Evolutionary conservation across 805 yeast genomes (phyloP), one percentile per base, ranked within the genome.

Genomic region (Ogataea zsoltii): DNA sequence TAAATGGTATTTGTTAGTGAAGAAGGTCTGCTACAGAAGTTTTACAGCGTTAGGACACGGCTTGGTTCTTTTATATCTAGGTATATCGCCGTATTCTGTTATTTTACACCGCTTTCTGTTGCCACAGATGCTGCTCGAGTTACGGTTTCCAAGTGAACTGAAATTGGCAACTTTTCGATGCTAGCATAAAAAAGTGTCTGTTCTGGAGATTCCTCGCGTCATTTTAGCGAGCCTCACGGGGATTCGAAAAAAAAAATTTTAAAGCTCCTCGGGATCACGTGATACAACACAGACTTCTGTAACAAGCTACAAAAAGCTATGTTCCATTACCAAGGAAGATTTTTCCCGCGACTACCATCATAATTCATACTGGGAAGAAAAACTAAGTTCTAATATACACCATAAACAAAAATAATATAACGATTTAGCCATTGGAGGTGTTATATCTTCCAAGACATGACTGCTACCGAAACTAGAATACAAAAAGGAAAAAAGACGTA

Each of bases 401-500:
- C 45, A 42, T 42, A 47, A 47, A 38, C 40, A 37, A 37, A 37
- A 37, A 37, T 37, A 37, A 37, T 21, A 21, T 21, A 28, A 36
- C 46, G 35, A 19, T 39, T 34, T 38, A 39, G 21, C 21, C 33
- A 23, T 41, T 23, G 39, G 35, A 45, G 38, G 33, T 38, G 41
- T 44, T 38, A 35, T 36, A 33, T 17, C 30, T 31, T 36, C 41
- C 44, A 46, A 34, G 38, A 42, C 44, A 42, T 49, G 31, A 45
- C 39, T 49, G 53, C 53, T 42, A 45, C 53, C 53, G 49, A 49
- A 46, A 49, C 53, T 49, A 49, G 53, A 49, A 49, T 49, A 49
- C 53, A 49, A 49, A 49, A 49, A 44, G 43, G 25, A 49, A 42
- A 43, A 42, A 49, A 31, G 33, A 15, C 42, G 41, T 38, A 37